Evolutionary conservation across 75 land plant genomes (phyloP).

Genomic region (Isoetes taiwanensis): DNA sequence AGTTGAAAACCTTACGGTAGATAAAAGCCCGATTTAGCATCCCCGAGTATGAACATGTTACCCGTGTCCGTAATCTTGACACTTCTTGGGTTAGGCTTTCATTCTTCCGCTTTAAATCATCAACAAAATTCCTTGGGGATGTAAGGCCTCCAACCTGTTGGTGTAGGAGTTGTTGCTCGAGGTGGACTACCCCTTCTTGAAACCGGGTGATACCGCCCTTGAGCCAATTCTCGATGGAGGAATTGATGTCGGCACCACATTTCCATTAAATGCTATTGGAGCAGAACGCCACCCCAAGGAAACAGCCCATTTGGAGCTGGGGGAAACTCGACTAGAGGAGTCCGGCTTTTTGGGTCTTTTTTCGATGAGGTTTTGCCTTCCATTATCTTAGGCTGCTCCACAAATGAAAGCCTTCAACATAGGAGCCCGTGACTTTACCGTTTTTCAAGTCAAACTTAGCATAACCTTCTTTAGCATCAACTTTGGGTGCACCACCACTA

Average conservation of each 20-base stretch:
- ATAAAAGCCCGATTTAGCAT: too few relatives aligned
- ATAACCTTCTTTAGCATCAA: constrained; percentile 41
- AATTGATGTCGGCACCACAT: constrained; percentile 8
- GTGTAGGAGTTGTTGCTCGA: not conserved
- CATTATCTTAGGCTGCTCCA: constrained; percentile 46
- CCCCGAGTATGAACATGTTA: too few relatives aligned
- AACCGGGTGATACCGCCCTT: not conserved
- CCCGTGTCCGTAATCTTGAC: not conserved
- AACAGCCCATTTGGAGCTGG: constrained; percentile 41
- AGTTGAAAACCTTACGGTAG: too few relatives aligned
- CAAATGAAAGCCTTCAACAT: constrained; percentile 37
- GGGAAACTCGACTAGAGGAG: constrained; percentile 40
- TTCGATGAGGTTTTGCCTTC: constrained; percentile 37
- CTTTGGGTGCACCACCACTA: constrained; percentile 22
- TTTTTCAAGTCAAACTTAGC: constrained; percentile 38
- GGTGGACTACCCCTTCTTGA: constrained; percentile 2
- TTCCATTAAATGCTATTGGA: constrained; percentile 27
- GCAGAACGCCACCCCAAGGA: constrained; percentile 23
- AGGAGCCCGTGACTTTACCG: constrained; percentile 29
- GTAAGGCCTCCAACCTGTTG: not conserved
- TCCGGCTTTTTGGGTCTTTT: constrained; percentile 42
- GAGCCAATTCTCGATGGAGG: not conserved
- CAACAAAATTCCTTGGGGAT: not conserved
- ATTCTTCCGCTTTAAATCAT: not conserved
- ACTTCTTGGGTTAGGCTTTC: not conserved